Evolutionary conservation across 768 basidiomycete species (phyloP).

Genomic region (Termitomyces sp.): DNA sequence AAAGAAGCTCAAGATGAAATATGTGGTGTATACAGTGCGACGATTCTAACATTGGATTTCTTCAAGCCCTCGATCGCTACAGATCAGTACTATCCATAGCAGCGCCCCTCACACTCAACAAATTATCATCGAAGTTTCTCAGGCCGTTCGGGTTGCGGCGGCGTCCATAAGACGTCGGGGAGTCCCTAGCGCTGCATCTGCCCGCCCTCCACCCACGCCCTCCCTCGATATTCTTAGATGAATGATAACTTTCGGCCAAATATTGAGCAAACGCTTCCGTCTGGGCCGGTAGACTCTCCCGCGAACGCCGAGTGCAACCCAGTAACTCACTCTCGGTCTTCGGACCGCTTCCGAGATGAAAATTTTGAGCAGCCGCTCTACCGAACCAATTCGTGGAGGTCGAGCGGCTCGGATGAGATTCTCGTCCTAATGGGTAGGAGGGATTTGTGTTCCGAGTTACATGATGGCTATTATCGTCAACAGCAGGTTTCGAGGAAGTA

Average conservation of each 20-base stretch:
- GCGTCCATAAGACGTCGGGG: neutral
- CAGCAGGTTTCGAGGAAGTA: neutral
- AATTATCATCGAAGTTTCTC: neutral
- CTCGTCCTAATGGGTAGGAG: neutral
- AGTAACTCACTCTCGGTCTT: neutral
- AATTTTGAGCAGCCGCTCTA: neutral
- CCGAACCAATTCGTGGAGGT: constrained; percentile 4
- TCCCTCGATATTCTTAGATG: neutral
- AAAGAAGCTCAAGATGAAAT: neutral
- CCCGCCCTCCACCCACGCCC: neutral
- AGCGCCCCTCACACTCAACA: neutral
- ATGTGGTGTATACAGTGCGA: neutral
- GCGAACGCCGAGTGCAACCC: constrained; percentile 3
- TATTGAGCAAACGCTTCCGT: constrained; percentile 9
- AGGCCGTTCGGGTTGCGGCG: neutral
- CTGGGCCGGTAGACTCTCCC: constrained; percentile 10
- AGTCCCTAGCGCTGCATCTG: neutral
- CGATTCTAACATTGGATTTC: neutral
- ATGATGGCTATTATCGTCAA: constrained; percentile 1
- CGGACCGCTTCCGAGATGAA: constrained; percentile 5
- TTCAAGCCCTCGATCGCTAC: neutral
- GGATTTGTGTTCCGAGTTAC: neutral
- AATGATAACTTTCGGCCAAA: constrained; percentile 1
- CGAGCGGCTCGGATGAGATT: neutral
- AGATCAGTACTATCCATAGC: neutral